Percentiles rank a stretch among this genome's conserved stretches.
phyloP scores from a whole-genome alignment of 495 filamentous ascomycete genomes.

The Podospora pseudocomata region DNA sequence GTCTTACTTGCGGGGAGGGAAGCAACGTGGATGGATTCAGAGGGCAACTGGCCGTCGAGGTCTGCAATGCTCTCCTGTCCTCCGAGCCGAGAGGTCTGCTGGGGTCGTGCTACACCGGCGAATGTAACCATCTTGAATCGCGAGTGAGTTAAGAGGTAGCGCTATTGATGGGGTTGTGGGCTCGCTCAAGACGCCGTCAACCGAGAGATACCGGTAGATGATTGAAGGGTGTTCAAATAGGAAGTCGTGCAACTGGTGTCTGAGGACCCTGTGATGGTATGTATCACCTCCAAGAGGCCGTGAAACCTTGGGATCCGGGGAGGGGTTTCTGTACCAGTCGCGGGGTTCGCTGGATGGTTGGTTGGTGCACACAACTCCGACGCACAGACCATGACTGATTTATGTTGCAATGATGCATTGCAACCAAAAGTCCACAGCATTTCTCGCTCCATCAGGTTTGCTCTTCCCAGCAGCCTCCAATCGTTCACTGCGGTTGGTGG shows the following conservation, averaged over 20 bases:
- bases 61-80: not conserved
- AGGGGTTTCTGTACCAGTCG: not conserved
- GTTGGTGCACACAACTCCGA: not conserved
- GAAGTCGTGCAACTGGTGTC: not conserved
- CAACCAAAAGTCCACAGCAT: not conserved
- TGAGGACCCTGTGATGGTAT: not conserved
- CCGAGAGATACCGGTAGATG: not conserved
- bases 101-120: not conserved
- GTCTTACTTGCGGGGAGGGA: not conserved
- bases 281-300: not conserved
- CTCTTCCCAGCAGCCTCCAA: not conserved
- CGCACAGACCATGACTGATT: not conserved
- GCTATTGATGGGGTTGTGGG: not conserved
- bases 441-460: not conserved
- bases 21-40: not conserved
- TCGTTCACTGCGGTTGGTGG: not conserved
- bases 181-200: not conserved
- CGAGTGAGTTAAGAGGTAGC: not conserved
- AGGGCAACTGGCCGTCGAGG: not conserved
- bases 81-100: not conserved
- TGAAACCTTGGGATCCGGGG: not conserved
- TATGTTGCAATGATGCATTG: not conserved
- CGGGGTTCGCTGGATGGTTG: not conserved
- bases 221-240: not conserved
- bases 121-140: conserved; percentile 3